Evolutionary conservation across 768 basidiomycete genomes (phyloP), one percentile per base, ranked within the genome.

Genomic region (Tubosaeta sp.): DNA sequence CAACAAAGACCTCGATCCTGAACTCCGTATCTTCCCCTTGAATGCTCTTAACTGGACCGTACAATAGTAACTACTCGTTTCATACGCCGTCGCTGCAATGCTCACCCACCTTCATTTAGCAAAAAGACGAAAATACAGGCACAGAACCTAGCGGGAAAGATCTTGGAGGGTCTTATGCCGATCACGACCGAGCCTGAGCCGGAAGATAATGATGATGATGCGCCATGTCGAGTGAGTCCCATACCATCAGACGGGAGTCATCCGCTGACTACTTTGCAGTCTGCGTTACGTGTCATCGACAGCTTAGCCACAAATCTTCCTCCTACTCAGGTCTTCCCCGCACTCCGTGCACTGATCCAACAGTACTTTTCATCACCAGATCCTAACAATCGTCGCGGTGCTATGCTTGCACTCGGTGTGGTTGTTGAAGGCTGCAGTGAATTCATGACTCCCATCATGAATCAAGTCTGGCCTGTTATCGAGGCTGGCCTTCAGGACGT

Each of bases 391-490:
- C 86, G 96, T 29, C 94, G 95, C 47, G 90, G 90, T 43, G 95
- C 94, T 8, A 86, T 98, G 74, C 90, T 95, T 62, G 90, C 94
- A 1, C 83, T 99, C 44, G 96, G 96, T 57, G 91, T 98, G 44
- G 83, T 86, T 40, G 93, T 98, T 51, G 96, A 99, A 69, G 96
- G 96, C 16, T 97, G 95, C 76, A 91, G 88, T 72, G 94, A 98
- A 75, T 98, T 76, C 73, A 97, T 99, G 83, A 91, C 92, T 30
- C 92, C 94, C 9, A 79, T 93, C 59, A 92, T 99, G 80, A 71
- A 68, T 53, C 79, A 90, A 61, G 85, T 99, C 25, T 99, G 96
- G 96, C 94, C 94, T 1, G 77, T 95, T 49, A 84, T 99, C 59
- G 90, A 96, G 64, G 76, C 81, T 44, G 94, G 94, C 58, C 81